Evolutionary conservation across 2,329 filamentous ascomycete species (phyloP).

Genomic region (Triangularia verruculosa): DNA sequence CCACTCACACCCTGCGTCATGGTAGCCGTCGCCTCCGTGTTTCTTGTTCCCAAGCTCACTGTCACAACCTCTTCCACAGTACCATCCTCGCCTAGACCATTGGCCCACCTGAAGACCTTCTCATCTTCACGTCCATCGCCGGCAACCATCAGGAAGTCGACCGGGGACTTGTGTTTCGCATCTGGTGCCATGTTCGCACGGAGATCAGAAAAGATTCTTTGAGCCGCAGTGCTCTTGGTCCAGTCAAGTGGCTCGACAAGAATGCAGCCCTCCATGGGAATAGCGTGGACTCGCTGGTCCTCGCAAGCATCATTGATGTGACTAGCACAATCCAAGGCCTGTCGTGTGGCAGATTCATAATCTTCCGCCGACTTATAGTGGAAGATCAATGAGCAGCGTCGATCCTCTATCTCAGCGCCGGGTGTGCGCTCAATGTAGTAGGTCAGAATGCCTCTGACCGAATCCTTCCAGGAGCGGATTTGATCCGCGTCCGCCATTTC

Average conservation of each 20-base stretch:
- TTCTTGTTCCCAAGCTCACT: slow-evolving; percentile 81
- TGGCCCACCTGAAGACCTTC: slow-evolving; percentile 92
- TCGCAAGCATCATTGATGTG: slow-evolving; percentile 95
- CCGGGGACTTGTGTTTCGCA: slow-evolving; percentile 38
- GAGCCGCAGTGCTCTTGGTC: slow-evolving; percentile 82
- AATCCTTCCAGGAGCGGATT: slow-evolving; percentile 76
- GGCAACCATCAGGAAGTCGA: slow-evolving; percentile 85
- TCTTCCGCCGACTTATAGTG: slow-evolving; percentile 84
- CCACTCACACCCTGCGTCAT: slow-evolving; percentile 90
- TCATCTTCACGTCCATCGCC: slow-evolving; percentile 93
- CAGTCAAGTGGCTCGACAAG: slow-evolving; percentile 82
- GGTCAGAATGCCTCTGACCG: slow-evolving; percentile 75
- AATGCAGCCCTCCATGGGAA: slow-evolving; percentile 75
- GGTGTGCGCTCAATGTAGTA: slow-evolving; percentile 91
- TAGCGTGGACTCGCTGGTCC: slow-evolving; percentile 76
- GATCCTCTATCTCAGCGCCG: slow-evolving; percentile 82
- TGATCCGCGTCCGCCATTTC: slow-evolving; percentile 71
- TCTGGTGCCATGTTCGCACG: slow-evolving; percentile 39
- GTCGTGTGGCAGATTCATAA: slow-evolving; percentile 67
- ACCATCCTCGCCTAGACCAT: slow-evolving; percentile 61
- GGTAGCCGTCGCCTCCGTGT: slow-evolving; percentile 82
- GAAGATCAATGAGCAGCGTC: slow-evolving; percentile 88
- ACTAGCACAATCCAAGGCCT: slow-evolving; percentile 85
- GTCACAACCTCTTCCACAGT: slow-evolving; percentile 70
- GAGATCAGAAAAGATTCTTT: slow-evolving; percentile 65